A percentile compares a stretch with the other conserved stretches of the same genome.
These are phyloP conservation scores for Fomitopsis betulina DNA, from an alignment of 1,284 basidiomycete species.

Conservation along the genomic window DNA sequence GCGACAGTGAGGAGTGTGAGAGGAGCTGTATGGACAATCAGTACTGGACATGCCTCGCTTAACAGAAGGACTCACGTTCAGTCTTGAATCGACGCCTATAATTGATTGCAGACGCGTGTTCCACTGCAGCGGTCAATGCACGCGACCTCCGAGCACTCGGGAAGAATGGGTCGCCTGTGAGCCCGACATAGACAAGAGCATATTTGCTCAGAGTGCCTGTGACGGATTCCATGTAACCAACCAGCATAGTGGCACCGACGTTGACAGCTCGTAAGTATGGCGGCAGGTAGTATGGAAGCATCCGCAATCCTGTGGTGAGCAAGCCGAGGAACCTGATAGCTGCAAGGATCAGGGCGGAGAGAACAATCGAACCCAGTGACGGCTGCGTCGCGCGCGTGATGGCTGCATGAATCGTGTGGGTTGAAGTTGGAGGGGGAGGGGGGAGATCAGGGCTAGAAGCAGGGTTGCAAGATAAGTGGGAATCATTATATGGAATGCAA, in stretches of 20 bases:
- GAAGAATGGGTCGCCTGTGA: slow-evolving; percentile 86
- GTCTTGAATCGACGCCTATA: slow-evolving; percentile 47
- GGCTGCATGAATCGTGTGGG: slow-evolving; percentile 74
- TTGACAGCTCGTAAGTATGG: slow-evolving; percentile 38
- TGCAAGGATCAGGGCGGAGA: slow-evolving; percentile 76
- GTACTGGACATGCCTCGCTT: not conserved
- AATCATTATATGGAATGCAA: not conserved
- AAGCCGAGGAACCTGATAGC: slow-evolving; percentile 54
- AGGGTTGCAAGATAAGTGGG: not conserved
- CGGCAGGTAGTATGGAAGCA: slow-evolving; percentile 52
- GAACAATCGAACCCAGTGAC: slow-evolving; percentile 74
- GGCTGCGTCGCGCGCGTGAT: slow-evolving; percentile 77
- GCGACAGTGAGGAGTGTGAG: slow-evolving; percentile 75
- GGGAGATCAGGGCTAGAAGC: slow-evolving; percentile 41
- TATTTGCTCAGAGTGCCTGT: slow-evolving; percentile 79
- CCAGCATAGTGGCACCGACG: slow-evolving; percentile 38
- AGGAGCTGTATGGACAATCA: slow-evolving; percentile 41
- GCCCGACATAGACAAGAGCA: slow-evolving; percentile 80
- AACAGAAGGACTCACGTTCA: slow-evolving; percentile 43
- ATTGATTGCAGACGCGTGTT: slow-evolving; percentile 31
- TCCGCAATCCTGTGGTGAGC: slow-evolving; percentile 44
- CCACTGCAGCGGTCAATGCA: slow-evolving; percentile 49
- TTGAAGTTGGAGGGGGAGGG: slow-evolving; percentile 50
- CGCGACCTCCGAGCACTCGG: slow-evolving; percentile 65
- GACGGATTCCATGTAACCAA: slow-evolving; percentile 54